phyloP scores from a whole-genome alignment of 192 early-diverging fungal species.

The Chytriomyces confervae region DNA sequence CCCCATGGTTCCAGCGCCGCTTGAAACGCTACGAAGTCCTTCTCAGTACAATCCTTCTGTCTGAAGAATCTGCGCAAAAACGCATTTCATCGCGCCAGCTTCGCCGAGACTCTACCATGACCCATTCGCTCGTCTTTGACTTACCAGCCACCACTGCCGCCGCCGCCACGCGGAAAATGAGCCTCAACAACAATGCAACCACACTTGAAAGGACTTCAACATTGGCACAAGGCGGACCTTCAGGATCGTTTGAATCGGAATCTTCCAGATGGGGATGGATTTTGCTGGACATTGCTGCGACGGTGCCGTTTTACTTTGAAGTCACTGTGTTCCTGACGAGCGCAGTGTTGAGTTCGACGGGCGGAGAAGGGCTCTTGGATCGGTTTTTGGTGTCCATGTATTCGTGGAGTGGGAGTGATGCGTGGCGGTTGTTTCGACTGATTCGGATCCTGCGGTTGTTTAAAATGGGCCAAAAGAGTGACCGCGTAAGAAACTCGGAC shows the following conservation, averaged over 20 bases:
- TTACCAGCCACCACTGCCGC: too few relatives aligned
- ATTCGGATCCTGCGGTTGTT: constrained; percentile 30
- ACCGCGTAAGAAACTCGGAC: background rate
- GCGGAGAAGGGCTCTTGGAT: background rate
- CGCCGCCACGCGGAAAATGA: too few relatives aligned
- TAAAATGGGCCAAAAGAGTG: constrained; percentile 30
- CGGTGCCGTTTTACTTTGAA: constrained; percentile 30
- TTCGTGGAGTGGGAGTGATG: constrained; percentile 14
- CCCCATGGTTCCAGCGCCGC: background rate
- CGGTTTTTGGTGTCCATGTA: background rate
- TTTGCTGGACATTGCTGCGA: constrained; percentile 26
- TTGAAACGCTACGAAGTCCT: background rate
- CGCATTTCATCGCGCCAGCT: too few relatives aligned
- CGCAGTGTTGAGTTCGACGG: background rate
- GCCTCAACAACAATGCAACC: too few relatives aligned
- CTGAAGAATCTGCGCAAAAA: too few relatives aligned
- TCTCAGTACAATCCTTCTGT: too few relatives aligned
- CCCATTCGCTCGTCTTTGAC: too few relatives aligned
- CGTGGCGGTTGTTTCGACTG: constrained; percentile 20
- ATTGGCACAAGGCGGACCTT: too few relatives aligned
- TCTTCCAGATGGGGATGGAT: background rate
- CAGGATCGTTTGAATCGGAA: background rate
- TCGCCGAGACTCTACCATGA: too few relatives aligned
- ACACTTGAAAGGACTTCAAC: too few relatives aligned
- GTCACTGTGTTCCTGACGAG: background rate